Evolutionary conservation across 2,329 filamentous ascomycete genomes (phyloP).

Genomic region (Stagonosporopsis chrysanthemi): DNA sequence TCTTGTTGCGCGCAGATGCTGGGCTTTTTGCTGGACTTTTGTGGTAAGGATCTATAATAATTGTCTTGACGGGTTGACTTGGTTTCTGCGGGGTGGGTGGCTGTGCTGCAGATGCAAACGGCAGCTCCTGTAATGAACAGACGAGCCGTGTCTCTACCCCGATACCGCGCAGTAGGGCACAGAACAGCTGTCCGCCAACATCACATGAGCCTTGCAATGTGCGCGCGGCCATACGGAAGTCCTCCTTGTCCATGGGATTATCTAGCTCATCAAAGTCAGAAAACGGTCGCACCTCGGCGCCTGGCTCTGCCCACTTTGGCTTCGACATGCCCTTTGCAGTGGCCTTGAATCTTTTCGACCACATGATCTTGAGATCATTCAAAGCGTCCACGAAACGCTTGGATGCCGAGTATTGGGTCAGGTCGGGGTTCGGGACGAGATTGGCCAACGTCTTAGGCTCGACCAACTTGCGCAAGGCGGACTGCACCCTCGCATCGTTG

Average conservation of each 20-base stretch:
- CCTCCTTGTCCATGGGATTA: conserved; percentile 70
- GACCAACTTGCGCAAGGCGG: conserved; percentile 61
- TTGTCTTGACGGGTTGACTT: conserved; percentile 28
- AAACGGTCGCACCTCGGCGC: conserved; percentile 63
- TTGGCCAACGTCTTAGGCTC: conserved; percentile 70
- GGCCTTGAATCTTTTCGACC: conserved; percentile 73
- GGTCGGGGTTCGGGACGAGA: conserved; percentile 71
- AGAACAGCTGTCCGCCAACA: conserved; percentile 88
- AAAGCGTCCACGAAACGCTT: conserved; percentile 81
- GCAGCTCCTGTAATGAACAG: conserved; percentile 85
- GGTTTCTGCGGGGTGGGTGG: conserved; percentile 39
- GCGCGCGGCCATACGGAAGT: conserved; percentile 76
- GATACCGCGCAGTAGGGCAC: conserved; percentile 81
- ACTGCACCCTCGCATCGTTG: conserved; percentile 76
- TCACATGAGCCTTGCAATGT: conserved; percentile 83
- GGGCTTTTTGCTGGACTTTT: conserved; percentile 29
- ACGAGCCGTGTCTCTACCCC: conserved; percentile 84
- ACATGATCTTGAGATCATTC: conserved; percentile 71
- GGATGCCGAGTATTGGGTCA: conserved; percentile 78
- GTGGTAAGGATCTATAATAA: conserved; percentile 45
- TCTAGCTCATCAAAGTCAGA: conserved; percentile 68
- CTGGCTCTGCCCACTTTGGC: conserved; percentile 73
- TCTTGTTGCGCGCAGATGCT: conserved; percentile 37
- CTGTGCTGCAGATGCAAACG: conserved; percentile 63
- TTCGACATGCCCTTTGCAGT: conserved; percentile 61